phyloP scores from a whole-genome alignment of 1,284 basidiomycete species.

The Ustilago cynodontis region DNA sequence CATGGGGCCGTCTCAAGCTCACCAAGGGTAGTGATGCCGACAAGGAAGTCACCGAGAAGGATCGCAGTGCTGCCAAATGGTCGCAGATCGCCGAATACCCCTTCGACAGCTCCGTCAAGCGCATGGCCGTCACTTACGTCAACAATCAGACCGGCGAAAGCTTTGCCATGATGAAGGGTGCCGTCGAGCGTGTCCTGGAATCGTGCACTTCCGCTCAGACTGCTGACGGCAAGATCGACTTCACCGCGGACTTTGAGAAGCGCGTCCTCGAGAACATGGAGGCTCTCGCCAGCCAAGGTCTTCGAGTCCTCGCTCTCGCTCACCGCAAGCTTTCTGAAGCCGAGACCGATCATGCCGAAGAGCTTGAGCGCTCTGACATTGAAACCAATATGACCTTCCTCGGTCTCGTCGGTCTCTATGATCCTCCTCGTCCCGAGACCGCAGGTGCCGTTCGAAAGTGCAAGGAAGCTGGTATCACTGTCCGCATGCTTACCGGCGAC shows the following conservation, averaged over 20 bases:
- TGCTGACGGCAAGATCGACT: constrained; percentile 67
- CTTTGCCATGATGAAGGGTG: constrained; percentile 68
- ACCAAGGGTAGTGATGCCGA: constrained; percentile 54
- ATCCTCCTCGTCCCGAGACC: constrained; percentile 80
- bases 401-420: constrained; percentile 77
- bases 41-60: constrained; percentile 50
- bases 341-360: constrained; percentile 54
- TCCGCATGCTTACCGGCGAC: constrained; percentile 76
- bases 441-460: constrained; percentile 77
- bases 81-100: constrained; percentile 72
- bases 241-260: constrained; percentile 52
- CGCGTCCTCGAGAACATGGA: constrained; percentile 65
- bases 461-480: constrained; percentile 77
- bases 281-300: constrained; percentile 60
- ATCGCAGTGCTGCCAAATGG: constrained; percentile 50
- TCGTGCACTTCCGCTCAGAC: constrained; percentile 56
- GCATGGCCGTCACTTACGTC: constrained; percentile 71
- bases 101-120: constrained; percentile 67
- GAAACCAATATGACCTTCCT: constrained; percentile 77
- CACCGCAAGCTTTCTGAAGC: constrained; percentile 49
- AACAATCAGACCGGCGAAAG: constrained; percentile 56
- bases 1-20: constrained; percentile 56
- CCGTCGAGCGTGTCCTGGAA: constrained; percentile 66
- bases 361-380: constrained; percentile 71
- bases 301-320: constrained; percentile 67